Percentiles rank a stretch among this genome's conserved stretches.
Evolutionary conservation across 2,329 filamentous ascomycete genomes (phyloP).

Genomic region (Claviceps purpurea): DNA sequence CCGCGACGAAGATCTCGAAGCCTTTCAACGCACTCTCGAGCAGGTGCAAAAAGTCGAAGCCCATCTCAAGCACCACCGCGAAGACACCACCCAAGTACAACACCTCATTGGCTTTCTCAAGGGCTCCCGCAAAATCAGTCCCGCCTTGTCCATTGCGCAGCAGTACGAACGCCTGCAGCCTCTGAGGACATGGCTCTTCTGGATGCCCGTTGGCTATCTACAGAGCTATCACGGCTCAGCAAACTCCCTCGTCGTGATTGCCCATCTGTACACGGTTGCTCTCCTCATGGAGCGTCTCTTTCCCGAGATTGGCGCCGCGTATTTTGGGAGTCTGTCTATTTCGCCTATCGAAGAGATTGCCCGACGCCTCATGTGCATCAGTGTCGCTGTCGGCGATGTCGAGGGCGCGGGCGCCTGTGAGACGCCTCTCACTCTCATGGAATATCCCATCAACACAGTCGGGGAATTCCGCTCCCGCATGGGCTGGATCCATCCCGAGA

Average conservation of each 20-base stretch:
- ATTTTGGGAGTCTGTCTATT: constrained; percentile 70
- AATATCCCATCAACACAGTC: constrained; percentile 57
- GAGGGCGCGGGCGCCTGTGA: constrained; percentile 35
- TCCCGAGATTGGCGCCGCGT: constrained; percentile 78
- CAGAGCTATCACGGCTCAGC: constrained; percentile 64
- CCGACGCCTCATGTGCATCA: constrained; percentile 57
- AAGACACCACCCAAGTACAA: constrained; percentile 54
- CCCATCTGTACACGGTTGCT: constrained; percentile 83
- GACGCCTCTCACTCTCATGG: constrained; percentile 54
- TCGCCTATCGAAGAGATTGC: constrained; percentile 79
- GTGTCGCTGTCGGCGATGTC: constrained; percentile 37
- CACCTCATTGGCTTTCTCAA: constrained; percentile 62
- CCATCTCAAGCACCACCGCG: constrained; percentile 54
- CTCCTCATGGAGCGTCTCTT: constrained; percentile 83
- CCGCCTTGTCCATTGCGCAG: constrained; percentile 58
- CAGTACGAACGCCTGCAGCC: constrained; percentile 85
- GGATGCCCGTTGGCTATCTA: constrained; percentile 77
- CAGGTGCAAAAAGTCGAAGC: constrained; percentile 56
- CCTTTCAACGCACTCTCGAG: constrained; percentile 52
- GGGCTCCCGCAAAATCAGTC: constrained; percentile 56
- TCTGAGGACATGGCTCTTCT: constrained; percentile 86
- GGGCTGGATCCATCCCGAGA: constrained; percentile 49
- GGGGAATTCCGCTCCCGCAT: constrained; percentile 55
- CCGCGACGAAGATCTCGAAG: constrained; percentile 55
- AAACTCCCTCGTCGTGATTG: constrained; percentile 68